phyloP scores from a whole-genome alignment of 2,329 filamentous ascomycete genomes.

The Lasiodiplodia citricola region DNA sequence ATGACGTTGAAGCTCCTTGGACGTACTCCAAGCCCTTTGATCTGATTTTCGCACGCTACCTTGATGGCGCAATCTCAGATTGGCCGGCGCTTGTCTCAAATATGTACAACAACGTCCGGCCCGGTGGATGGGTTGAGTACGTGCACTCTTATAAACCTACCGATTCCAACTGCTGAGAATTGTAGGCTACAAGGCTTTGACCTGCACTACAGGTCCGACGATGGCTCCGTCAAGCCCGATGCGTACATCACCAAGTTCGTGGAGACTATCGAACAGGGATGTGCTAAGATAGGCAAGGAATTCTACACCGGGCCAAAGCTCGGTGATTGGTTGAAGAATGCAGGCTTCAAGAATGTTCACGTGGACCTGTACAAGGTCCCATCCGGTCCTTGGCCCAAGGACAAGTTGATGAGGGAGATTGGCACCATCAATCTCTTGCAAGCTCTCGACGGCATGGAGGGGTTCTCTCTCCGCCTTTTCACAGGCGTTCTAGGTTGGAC shows the following conservation, averaged over 20 bases:
- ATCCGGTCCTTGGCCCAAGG: slow-evolving; percentile 35
- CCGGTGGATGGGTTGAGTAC: slow-evolving; percentile 55
- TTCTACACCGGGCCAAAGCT: slow-evolving; percentile 39
- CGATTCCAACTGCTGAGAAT: background rate
- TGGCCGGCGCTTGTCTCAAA: slow-evolving; percentile 56
- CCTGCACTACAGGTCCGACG: slow-evolving; percentile 45
- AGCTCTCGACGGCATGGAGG: slow-evolving; percentile 49
- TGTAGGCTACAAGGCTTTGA: slow-evolving; percentile 50
- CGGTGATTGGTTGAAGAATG: slow-evolving; percentile 41
- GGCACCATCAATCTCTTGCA: slow-evolving; percentile 45
- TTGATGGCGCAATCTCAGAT: slow-evolving; percentile 60
- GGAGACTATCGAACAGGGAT: background rate
- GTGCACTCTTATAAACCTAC: background rate
- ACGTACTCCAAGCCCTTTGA: slow-evolving; percentile 59
- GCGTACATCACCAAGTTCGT: slow-evolving; percentile 6
- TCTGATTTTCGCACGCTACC: slow-evolving; percentile 59
- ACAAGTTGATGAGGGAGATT: slow-evolving; percentile 29
- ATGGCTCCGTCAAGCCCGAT: slow-evolving; percentile 37
- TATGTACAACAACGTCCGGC: slow-evolving; percentile 40
- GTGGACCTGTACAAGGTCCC: slow-evolving; percentile 37
- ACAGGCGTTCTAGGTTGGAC: slow-evolving; percentile 49
- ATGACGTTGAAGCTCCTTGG: slow-evolving; percentile 67
- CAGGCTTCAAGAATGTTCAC: slow-evolving; percentile 52
- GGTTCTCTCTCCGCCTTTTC: slow-evolving; percentile 49
- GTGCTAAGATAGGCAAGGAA: slow-evolving; percentile 28